A percentile compares a stretch with the other conserved stretches of the same genome.
These are phyloP conservation scores for Megacollybia marginata DNA, from an alignment of 768 basidiomycete genomes.

Conservation along the genomic window DNA sequence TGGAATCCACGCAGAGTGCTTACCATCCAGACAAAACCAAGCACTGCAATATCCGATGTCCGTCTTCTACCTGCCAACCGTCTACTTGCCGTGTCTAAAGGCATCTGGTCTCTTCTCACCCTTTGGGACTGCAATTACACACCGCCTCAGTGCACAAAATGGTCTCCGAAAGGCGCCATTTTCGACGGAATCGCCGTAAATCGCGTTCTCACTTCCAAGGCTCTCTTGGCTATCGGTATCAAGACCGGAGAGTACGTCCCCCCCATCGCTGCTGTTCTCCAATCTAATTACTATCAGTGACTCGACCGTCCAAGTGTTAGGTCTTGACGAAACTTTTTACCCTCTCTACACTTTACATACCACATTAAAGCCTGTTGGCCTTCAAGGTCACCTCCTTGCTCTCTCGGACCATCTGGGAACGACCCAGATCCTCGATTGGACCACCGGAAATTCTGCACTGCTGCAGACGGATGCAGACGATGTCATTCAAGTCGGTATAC, in stretches of 20 bases:
- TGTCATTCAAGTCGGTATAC: slow-evolving; percentile 23
- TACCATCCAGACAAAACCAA: slow-evolving; percentile 25
- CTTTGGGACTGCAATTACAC: slow-evolving; percentile 38
- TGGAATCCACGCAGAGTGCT: slow-evolving; percentile 5
- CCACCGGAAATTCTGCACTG: slow-evolving; percentile 34
- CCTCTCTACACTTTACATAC: background rate
- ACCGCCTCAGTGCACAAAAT: background rate
- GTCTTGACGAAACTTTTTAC: background rate
- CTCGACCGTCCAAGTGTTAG: background rate
- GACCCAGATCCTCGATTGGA: slow-evolving; percentile 53
- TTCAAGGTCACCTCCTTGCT: slow-evolving; percentile 40
- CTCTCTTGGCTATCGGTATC: slow-evolving; percentile 43
- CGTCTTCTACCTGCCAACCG: slow-evolving; percentile 42
- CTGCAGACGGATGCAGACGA: slow-evolving; percentile 26
- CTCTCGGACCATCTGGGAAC: slow-evolving; percentile 44
- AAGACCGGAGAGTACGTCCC: slow-evolving; percentile 36
- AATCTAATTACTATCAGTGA: background rate
- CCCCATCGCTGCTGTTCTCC: background rate
- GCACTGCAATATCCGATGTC: slow-evolving; percentile 42
- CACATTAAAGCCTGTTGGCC: background rate
- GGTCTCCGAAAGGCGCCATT: slow-evolving; percentile 26
- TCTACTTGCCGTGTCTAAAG: slow-evolving; percentile 46
- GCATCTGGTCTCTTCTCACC: slow-evolving; percentile 53
- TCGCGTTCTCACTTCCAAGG: slow-evolving; percentile 33
- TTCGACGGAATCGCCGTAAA: slow-evolving; percentile 50